Base-by-base conservation (phyloP, 2,329 filamentous ascomycete species). In the Diaporthe australafricana region DNA sequence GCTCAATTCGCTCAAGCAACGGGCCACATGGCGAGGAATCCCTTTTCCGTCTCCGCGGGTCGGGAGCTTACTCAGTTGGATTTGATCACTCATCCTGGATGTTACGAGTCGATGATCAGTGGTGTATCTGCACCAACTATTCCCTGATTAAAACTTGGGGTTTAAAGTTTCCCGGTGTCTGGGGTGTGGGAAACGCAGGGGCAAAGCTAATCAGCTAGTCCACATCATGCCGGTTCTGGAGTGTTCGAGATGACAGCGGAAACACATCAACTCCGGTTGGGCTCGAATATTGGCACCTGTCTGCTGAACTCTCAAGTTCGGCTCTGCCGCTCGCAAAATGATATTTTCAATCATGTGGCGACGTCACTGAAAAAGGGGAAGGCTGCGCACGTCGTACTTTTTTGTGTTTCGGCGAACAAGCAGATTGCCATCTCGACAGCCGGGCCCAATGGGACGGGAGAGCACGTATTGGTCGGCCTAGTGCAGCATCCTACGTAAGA, bases 91-190 rank as follows among this genome's bases (percentile, higher is more conserved):
- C 14, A 35, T 17, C 17, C n/a, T 32, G 25, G 60, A 65, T 30
- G 60, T 65, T 38, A 35, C 30, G n/a, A 50, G 60, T 50, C 60
- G 30, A 32, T 20, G 30, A 35, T 35, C 8, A n/a, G 9, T 12
- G 30, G 38, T 48, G 12, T 25, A 35, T 3, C 14, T 32, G 50
- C 27, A 32, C 20, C 22, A n/a, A 42, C 17, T 22, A 22, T 12
- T 20, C 47, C 48, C 25, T 20, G 12, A 25, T n/a, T 50, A 22
- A 38, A 42, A 9, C 50, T 47, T 50, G 56, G 7, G 2, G 45
- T 55, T 50, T 69, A 48, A 30, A 47, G 16, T 57, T 60, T 27
- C 53, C 67, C 55, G 20, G 11, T 40, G 53, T 60, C 53, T 69
- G 67, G 67, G 53, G 52, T 30, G 25, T 22, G 22, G n/a, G 11